These are phyloP conservation scores for Posidonia oceanica DNA, from an alignment of 116 monocot genomes.

Conservation along the genomic window DNA sequence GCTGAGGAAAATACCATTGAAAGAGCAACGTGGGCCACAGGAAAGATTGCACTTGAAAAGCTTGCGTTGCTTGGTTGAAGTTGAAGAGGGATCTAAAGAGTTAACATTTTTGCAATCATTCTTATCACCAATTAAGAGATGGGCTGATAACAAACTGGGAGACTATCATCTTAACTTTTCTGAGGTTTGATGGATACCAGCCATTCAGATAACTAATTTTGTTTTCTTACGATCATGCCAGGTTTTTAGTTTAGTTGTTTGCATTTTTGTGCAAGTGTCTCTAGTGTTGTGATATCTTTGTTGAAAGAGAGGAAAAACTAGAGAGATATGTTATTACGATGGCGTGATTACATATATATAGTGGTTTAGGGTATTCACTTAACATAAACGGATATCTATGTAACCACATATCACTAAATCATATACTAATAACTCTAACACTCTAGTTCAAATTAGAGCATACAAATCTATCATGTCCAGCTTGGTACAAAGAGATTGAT, in stretches of 20 bases:
- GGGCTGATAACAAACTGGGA: conserved; percentile 74
- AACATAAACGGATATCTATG: no score
- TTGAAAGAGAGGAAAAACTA: no score
- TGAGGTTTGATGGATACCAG: conserved; percentile 40
- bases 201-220: not conserved
- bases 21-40: conserved; percentile 84
- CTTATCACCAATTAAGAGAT: conserved; percentile 68
- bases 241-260: not conserved
- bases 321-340: no score
- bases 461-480: no score
- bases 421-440: no score
- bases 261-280: no score
- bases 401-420: no score
- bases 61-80: conserved; percentile 45
- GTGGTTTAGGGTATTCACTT: no score
- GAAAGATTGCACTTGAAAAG: conserved; percentile 88
- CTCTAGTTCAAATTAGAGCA: no score
- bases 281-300: no score
- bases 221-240: not conserved
- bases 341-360: no score
- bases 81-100: conserved; percentile 41
- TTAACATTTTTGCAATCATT: conserved; percentile 70
- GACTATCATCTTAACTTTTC: conserved; percentile 85
- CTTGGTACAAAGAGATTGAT: no score
- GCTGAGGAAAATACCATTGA: conserved; percentile 73